Percentiles rank a stretch among this genome's conserved stretches.
Conservation (phyloP, 2,329 filamentous ascomycete species). For the Colletotrichum limetticola region DNA sequence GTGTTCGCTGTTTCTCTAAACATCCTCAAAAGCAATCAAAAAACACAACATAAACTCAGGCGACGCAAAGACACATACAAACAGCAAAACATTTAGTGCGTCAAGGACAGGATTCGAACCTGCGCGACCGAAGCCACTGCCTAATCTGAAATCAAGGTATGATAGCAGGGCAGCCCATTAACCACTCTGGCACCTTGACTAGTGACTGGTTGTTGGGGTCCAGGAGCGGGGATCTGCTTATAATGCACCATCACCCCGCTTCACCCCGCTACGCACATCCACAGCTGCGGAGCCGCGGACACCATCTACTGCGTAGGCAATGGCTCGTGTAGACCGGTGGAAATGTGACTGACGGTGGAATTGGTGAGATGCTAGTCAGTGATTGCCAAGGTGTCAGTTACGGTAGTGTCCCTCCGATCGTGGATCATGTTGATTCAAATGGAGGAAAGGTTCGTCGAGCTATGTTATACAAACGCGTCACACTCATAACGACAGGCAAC, state of each 20-base stretch:
- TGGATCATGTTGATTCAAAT: not conserved
- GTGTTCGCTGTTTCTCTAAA: accelerated
- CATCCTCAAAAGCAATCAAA: no score
- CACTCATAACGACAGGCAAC: not conserved
- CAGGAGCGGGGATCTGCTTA: no score
- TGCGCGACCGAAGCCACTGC: conserved; percentile 2
- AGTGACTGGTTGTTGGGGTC: not conserved
- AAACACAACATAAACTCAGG: no score
- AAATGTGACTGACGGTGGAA: not conserved
- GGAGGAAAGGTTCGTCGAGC: not conserved
- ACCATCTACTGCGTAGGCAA: no score
- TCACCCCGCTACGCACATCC: not conserved
- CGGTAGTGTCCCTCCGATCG: not conserved
- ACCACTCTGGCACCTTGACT: conserved; percentile 1
- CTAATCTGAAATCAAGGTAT: not conserved
- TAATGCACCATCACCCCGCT: not conserved
- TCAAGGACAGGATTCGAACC: conserved; percentile 2
- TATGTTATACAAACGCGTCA: not conserved
- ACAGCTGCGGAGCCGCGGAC: not conserved
- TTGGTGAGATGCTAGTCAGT: not conserved
- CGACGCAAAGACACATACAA: no score
- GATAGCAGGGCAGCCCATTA: conserved; percentile 2
- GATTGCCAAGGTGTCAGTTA: not conserved
- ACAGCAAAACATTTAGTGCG: not conserved
- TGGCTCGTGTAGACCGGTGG: not conserved